Evolutionary conservation across 495 filamentous ascomycete species (phyloP), one percentile per base, ranked within the genome.

Genomic region (Daldinia loculata): DNA sequence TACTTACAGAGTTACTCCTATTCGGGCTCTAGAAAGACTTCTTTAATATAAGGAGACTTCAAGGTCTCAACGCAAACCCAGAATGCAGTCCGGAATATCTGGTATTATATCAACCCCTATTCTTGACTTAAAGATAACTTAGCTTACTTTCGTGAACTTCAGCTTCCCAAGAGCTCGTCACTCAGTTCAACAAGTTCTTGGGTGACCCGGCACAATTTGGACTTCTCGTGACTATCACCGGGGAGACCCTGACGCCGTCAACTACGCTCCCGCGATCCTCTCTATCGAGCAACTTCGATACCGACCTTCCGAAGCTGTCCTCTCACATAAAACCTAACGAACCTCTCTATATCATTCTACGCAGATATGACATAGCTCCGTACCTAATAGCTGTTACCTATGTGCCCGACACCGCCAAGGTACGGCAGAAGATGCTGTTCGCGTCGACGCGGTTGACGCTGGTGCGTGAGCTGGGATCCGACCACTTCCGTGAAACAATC

Each of bases 341-440:
- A 52, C 90, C 95, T 1, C 86, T 93, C 71, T 98, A 97, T 82
- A 86, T 97, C 64, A 85, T 99, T 64, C 89, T 97, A 43, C 91
- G 94, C 5, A 88, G 89, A 32, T 85, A 89, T 64, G 77, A 84
- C 41, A 70, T 79, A 58, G 72, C 78, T 8, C 83, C 83, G 3
- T 83, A 84, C 61, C 89, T 95, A 67, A 80, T 93, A 58, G 92
- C 92, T 51, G 82, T 98, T 50, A 94, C 95, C 32, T 98, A 97
- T 77, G 92, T 99, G 50, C 95, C 95, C 3, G 92, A 93, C 76
- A 80, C 90, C 60, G 95, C 95, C 5, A 91, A 91, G 17, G 95
- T 99, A 41, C 90, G 95, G 43, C 91, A 95, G 71, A 99, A 99
- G 86, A 98, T 94, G 85, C 87, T 99, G 56, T 97, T 98, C 80